Conservation (phyloP, 768 basidiomycete genomes). For the Calocybe indica region DNA sequence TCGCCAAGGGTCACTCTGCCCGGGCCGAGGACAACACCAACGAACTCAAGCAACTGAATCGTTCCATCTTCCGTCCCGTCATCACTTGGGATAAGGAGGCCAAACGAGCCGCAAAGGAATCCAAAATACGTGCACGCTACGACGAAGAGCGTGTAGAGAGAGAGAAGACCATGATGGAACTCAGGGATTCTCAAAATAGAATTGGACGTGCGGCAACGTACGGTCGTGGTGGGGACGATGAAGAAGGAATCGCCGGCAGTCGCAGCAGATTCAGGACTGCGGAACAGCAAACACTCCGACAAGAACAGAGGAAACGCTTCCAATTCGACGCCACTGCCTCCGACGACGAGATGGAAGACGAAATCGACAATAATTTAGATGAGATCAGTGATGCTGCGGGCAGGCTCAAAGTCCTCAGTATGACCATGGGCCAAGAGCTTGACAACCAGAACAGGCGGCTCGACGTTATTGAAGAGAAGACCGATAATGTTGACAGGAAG, state of each 20-base stretch:
- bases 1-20: constrained; percentile 79
- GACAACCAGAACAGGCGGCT: constrained; percentile 82
- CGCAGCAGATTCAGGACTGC: constrained; percentile 38
- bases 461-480: constrained; percentile 72
- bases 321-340: constrained; percentile 89
- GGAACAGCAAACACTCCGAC: constrained; percentile 47
- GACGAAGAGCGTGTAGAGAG: constrained; percentile 81
- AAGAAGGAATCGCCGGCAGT: constrained; percentile 33
- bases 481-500: constrained; percentile 64
- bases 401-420: constrained; percentile 71
- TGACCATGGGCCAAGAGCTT: constrained; percentile 84
- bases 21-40: constrained; percentile 92
- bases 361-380: constrained; percentile 86
- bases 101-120: constrained; percentile 84
- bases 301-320: constrained; percentile 74
- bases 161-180: constrained; percentile 80
- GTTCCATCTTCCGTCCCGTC: constrained; percentile 90
- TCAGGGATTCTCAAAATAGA: constrained; percentile 82
- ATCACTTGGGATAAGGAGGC: constrained; percentile 90
- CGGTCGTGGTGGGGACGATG: constrained; percentile 37
- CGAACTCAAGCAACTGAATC: constrained; percentile 91
- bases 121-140: constrained; percentile 78
- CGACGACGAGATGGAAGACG: constrained; percentile 93
- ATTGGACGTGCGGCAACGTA: constrained; percentile 70
- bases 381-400: constrained; percentile 78